These are phyloP conservation scores for Cyclotella choctawhatcheeana DNA, from an alignment of 108 stramenopile species.

Conservation along the genomic window DNA sequence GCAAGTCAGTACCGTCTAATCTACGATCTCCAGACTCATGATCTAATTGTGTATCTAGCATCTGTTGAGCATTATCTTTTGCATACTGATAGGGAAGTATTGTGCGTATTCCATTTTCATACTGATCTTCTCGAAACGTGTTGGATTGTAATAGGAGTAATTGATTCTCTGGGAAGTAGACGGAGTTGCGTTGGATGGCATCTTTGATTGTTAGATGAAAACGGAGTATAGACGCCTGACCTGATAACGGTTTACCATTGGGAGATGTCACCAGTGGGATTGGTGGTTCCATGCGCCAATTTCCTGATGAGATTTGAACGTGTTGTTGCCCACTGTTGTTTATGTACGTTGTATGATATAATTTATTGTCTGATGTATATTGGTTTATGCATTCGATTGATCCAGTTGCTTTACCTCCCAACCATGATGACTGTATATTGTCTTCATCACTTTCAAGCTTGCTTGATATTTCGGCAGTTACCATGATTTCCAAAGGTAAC, in stretches of 20 bases:
- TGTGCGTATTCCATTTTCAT: conserved; percentile 35
- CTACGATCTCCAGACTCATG: conserved; percentile 77
- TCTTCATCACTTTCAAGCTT: conserved; percentile 22
- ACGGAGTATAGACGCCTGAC: conserved; percentile 52
- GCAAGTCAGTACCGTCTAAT: conserved; percentile 71
- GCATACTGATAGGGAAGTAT: conserved; percentile 51
- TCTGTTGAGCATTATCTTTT: conserved; percentile 43
- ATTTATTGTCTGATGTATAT: not conserved
- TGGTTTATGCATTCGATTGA: conserved; percentile 28
- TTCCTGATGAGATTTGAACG: conserved; percentile 59
- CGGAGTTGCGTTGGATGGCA: conserved; percentile 50
- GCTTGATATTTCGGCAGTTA: conserved; percentile 33
- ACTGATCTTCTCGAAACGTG: conserved; percentile 62
- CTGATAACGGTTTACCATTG: conserved; percentile 40
- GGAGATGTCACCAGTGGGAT: conserved; percentile 40
- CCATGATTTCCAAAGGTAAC: conserved; percentile 47
- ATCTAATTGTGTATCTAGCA: conserved; percentile 52
- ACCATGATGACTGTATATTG: conserved; percentile 24
- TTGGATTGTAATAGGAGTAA: conserved; percentile 60
- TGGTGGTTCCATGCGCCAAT: conserved; percentile 62
- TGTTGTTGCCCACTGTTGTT: conserved; percentile 61
- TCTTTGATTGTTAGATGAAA: conserved; percentile 56
- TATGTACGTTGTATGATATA: conserved; percentile 47
- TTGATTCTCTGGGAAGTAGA: conserved; percentile 49
- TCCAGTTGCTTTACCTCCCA: conserved; percentile 41